These are phyloP conservation scores for Exophiala lecanii-corni DNA, from an alignment of 2,329 filamentous ascomycete genomes.

Conservation along the genomic window DNA sequence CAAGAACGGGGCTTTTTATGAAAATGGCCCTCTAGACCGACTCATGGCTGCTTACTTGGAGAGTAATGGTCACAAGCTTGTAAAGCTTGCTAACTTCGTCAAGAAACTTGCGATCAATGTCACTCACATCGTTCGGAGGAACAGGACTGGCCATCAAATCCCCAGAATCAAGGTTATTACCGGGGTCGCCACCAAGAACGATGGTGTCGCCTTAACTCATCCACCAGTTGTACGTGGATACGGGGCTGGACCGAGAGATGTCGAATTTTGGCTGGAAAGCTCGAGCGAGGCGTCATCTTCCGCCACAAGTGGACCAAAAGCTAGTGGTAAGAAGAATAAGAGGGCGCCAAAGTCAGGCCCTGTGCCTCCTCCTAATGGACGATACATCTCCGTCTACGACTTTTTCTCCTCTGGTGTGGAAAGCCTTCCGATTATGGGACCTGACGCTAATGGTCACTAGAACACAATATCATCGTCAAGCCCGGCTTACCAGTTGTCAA, in stretches of 20 bases:
- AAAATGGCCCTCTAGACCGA: conserved; percentile 38
- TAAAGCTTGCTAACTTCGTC: conserved; percentile 33
- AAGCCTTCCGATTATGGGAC: conserved; percentile 31
- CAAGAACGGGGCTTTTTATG: conserved; percentile 55
- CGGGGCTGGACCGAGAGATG: conserved; percentile 49
- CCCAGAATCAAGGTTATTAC: not conserved
- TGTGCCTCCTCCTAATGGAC: conserved; percentile 29
- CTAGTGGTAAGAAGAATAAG: conserved; percentile 28
- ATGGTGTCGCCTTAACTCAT: conserved; percentile 23
- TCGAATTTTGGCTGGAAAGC: conserved; percentile 50
- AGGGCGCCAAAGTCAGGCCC: conserved; percentile 27
- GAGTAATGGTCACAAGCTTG: conserved; percentile 22
- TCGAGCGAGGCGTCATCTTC: not conserved
- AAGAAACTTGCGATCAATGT: conserved; percentile 39
- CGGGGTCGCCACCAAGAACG: not conserved
- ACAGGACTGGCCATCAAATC: not conserved
- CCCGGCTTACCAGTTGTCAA: conserved; percentile 59
- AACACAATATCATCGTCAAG: conserved; percentile 33
- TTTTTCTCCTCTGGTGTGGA: conserved; percentile 39
- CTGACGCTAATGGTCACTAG: conserved; percentile 26
- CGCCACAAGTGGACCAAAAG: conserved; percentile 20
- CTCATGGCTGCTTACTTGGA: conserved; percentile 35
- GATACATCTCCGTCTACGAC: conserved; percentile 50
- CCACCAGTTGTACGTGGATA: conserved; percentile 33
- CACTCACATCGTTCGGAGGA: conserved; percentile 31